These are phyloP conservation scores for Acorus gramineus DNA, from an alignment of 106 monocot species.

Conservation along the genomic window DNA sequence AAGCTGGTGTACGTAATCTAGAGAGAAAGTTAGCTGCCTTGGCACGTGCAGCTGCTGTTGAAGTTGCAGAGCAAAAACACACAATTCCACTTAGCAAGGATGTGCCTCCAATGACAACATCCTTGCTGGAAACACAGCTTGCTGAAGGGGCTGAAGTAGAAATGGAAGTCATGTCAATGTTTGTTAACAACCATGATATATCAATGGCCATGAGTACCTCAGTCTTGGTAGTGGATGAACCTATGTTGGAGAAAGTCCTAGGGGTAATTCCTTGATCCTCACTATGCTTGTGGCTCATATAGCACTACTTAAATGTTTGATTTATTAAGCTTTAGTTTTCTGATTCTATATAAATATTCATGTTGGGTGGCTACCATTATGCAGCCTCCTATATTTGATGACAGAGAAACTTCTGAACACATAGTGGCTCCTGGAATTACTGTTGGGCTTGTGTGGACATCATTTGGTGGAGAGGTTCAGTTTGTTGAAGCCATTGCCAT, in stretches of 20 bases:
- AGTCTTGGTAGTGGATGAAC: neutral
- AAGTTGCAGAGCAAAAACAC: neutral
- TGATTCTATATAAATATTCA: neutral
- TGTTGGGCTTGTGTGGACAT: conserved; percentile 7
- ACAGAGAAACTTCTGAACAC: neutral
- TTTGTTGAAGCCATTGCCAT: conserved; percentile 1
- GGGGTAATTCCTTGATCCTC: neutral
- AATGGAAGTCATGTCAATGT: conserved; percentile 5
- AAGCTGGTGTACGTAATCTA: conserved; percentile 10
- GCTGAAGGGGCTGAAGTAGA: conserved; percentile 1
- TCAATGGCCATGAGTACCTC: neutral
- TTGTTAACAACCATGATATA: neutral
- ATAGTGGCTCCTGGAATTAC: neutral
- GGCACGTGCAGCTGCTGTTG: conserved; percentile 5
- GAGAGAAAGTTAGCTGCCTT: conserved; percentile 7
- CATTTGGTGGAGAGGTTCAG: conserved; percentile 5
- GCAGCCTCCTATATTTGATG: conserved; percentile 11
- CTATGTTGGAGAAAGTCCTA: conserved; percentile 6
- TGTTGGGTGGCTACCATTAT: neutral
- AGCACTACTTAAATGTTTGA: neutral
- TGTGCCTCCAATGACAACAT: neutral
- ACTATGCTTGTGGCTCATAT: neutral
- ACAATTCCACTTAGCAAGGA: neutral
- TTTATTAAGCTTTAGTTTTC: neutral
- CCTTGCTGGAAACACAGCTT: neutral